Conservation (phyloP, 805 yeast species). For the Yamadazyma sp. region DNA sequence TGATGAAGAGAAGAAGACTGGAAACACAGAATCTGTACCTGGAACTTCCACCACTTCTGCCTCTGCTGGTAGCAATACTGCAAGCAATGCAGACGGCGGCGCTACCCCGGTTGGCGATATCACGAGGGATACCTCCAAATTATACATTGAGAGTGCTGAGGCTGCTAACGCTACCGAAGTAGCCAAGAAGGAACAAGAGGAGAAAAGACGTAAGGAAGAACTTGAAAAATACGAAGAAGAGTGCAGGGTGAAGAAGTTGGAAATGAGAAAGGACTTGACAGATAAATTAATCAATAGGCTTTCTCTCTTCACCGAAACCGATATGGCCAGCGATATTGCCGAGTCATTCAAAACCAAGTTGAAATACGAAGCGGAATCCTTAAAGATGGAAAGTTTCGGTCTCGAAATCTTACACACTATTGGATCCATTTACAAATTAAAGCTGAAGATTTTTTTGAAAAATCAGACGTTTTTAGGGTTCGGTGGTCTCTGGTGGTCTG, state of each 20-base stretch:
- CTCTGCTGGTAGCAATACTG: no score
- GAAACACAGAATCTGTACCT: neutral
- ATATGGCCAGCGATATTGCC: slow-evolving; percentile 44
- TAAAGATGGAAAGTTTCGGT: slow-evolving; percentile 85
- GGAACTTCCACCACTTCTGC: no score
- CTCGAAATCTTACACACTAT: slow-evolving; percentile 74
- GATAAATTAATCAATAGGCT: slow-evolving; percentile 51
- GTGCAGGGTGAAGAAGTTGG: slow-evolving; percentile 62
- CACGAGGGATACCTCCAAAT: slow-evolving; percentile 8
- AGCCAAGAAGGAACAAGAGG: slow-evolving; percentile 43
- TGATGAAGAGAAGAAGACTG: slow-evolving; percentile 19
- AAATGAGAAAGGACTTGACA: slow-evolving; percentile 61
- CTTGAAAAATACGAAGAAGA: slow-evolving; percentile 75
- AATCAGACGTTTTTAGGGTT: slow-evolving; percentile 62
- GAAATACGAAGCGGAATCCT: slow-evolving; percentile 76
- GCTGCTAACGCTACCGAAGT: slow-evolving; percentile 24
- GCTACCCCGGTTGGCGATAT: no score
- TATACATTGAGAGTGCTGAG: slow-evolving; percentile 14
- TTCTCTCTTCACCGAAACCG: slow-evolving; percentile 44
- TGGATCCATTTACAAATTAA: slow-evolving; percentile 66
- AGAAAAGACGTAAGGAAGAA: slow-evolving; percentile 47
- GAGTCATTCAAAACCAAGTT: slow-evolving; percentile 60
- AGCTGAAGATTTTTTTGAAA: slow-evolving; percentile 63
- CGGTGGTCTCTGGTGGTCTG: slow-evolving; percentile 67
- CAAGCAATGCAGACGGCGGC: no score